phyloP scores from a whole-genome alignment of 169 alveolate genomes.

The Plasmodium malariae region DNA sequence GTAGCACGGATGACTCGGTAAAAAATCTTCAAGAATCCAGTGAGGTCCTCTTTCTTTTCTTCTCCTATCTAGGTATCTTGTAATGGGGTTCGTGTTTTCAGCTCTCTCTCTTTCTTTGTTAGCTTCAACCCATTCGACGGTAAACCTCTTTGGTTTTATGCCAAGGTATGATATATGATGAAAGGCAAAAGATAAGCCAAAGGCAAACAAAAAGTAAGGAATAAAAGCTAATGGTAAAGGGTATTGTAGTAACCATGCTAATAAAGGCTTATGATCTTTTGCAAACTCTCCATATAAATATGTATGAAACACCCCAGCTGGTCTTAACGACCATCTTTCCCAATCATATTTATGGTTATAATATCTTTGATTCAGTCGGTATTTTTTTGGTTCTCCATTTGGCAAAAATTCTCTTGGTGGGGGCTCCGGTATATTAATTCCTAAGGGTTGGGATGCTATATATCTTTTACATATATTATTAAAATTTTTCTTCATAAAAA shows the following conservation, averaged over 20 bases:
- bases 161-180: slow-evolving; percentile 87
- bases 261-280: slow-evolving; percentile 85
- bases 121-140: slow-evolving; percentile 92
- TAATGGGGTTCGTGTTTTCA: slow-evolving; percentile 91
- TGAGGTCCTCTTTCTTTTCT: slow-evolving; percentile 92
- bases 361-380: slow-evolving; percentile 86
- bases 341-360: slow-evolving; percentile 90
- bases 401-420: slow-evolving; percentile 90
- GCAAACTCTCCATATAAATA: slow-evolving; percentile 91
- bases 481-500: slow-evolving; percentile 20
- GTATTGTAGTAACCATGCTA: slow-evolving; percentile 85
- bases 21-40: slow-evolving; percentile 88
- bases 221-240: slow-evolving; percentile 83
- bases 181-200: slow-evolving; percentile 84
- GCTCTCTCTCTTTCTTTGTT: slow-evolving; percentile 91
- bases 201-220: slow-evolving; percentile 84
- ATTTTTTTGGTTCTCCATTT: slow-evolving; percentile 89
- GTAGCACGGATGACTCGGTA: slow-evolving; percentile 89
- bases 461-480: slow-evolving; percentile 43
- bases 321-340: slow-evolving; percentile 91
- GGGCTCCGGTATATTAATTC: slow-evolving; percentile 89
- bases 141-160: slow-evolving; percentile 90
- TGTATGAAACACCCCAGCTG: slow-evolving; percentile 92
- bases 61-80: slow-evolving; percentile 89
- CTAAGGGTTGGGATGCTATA: slow-evolving; percentile 74